Conservation (phyloP, 352 stramenopile genomes). For the Ophiocytium majus region DNA sequence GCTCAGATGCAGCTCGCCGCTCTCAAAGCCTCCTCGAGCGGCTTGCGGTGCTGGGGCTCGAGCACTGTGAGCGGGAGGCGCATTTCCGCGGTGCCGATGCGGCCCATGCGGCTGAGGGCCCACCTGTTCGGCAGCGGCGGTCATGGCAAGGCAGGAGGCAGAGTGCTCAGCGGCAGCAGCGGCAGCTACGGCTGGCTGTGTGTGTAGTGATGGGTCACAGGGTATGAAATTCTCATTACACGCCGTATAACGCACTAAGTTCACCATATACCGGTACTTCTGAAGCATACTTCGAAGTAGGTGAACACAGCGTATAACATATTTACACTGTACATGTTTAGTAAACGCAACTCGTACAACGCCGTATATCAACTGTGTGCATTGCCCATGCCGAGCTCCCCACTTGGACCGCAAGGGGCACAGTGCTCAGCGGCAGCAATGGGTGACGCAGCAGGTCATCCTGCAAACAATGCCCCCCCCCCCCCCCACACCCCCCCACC, state of each 20-base stretch:
- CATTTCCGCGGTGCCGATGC: slow-evolving; percentile 59
- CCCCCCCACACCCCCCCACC: no score
- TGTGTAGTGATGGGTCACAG: neutral
- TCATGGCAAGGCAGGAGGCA: neutral
- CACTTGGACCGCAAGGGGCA: no score
- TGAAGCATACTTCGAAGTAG: no score
- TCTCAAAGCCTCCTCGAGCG: slow-evolving; percentile 61
- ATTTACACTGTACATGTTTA: no score
- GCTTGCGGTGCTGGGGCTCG: slow-evolving; percentile 58
- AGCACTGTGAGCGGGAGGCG: slow-evolving; percentile 65
- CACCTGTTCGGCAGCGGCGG: slow-evolving; percentile 51
- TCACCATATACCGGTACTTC: no score
- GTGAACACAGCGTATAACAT: no score
- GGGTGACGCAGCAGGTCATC: no score
- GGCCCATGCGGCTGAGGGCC: slow-evolving; percentile 64
- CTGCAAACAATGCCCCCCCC: no score
- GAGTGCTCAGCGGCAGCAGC: neutral
- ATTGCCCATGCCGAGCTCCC: no score
- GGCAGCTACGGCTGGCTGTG: neutral
- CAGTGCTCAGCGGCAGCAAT: no score
- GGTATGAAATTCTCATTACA: neutral
- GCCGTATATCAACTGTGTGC: no score
- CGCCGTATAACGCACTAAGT: neutral
- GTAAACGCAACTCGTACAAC: no score
- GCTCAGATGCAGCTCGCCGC: slow-evolving; percentile 42